Percentiles rank a stretch among this genome's conserved stretches.
These are phyloP conservation scores for Eucalyptus cloeziana DNA, from an alignment of 345 rosid genomes.

Conservation along the genomic window DNA sequence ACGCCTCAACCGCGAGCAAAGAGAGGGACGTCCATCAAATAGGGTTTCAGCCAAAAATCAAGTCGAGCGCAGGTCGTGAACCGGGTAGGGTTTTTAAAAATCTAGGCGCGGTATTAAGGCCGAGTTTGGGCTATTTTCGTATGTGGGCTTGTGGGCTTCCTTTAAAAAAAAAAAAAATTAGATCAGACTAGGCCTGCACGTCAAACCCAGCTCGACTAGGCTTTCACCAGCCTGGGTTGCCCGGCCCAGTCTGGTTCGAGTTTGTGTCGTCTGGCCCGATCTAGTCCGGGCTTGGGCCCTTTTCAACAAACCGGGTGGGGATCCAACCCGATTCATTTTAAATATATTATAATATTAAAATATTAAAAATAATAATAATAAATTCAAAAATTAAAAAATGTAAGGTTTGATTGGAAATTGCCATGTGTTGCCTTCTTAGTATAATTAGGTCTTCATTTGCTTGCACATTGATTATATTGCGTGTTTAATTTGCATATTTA, in stretches of 20 bases:
- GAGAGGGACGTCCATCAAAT: too few species aligned
- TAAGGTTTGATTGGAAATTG: too few species aligned
- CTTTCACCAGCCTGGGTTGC: rapidly evolving
- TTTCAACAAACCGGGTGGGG: rapidly evolving
- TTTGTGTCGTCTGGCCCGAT: rapidly evolving
- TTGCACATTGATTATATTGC: too few species aligned
- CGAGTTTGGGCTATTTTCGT: rapidly evolving
- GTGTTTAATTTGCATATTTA: too few species aligned
- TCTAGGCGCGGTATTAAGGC: rapidly evolving
- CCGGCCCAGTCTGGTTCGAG: rapidly evolving
- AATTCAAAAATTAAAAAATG: too few species aligned
- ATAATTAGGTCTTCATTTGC: too few species aligned
- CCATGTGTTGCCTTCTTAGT: too few species aligned
- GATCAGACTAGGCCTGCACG: rapidly evolving
- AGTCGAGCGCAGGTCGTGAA: rapidly evolving
- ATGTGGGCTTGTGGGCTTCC: too few species aligned
- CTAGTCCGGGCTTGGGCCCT: rapidly evolving
- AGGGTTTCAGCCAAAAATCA: rapidly evolving
- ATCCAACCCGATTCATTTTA: rapidly evolving
- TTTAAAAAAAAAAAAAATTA: too few species aligned
- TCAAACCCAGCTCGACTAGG: rapidly evolving
- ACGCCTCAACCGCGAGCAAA: too few species aligned
- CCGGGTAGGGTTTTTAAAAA: rapidly evolving
- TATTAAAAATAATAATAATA: too few species aligned
- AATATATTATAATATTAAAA: too few species aligned